phyloP scores from a whole-genome alignment of 306 rosid genomes.

The Glycyrrhiza uralensis region DNA sequence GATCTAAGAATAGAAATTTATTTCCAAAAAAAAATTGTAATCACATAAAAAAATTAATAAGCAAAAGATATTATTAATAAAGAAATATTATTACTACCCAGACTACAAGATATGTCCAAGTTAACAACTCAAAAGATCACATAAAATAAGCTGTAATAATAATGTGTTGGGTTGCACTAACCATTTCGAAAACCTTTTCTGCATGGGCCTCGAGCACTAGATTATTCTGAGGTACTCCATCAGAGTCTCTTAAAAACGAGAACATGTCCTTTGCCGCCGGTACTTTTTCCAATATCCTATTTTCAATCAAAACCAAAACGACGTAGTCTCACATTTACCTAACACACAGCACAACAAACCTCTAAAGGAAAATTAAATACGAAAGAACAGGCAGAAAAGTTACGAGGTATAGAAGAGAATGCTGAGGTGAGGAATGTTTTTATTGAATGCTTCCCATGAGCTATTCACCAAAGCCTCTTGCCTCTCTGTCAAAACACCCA shows the following conservation, averaged over 20 bases:
- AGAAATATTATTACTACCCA: too few relatives aligned
- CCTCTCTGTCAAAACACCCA: conserved; percentile 15
- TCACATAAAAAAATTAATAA: too few relatives aligned
- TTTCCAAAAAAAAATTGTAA: too few relatives aligned
- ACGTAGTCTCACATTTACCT: not conserved
- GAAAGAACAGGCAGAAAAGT: not conserved
- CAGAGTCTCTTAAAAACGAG: conserved; percentile 23
- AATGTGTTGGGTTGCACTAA: not conserved
- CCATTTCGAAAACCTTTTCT: conserved; percentile 33
- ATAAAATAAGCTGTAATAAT: too few relatives aligned
- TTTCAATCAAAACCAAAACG: not conserved
- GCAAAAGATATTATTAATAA: too few relatives aligned
- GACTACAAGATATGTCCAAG: too few relatives aligned
- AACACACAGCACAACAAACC: not conserved
- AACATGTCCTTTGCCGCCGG: conserved; percentile 28
- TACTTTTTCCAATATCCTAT: conserved; percentile 35
- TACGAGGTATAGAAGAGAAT: conserved; percentile 25
- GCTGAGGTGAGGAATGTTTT: conserved; percentile 26
- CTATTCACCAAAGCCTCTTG: conserved; percentile 32
- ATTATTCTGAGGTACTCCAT: conserved; percentile 28
- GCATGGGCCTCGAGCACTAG: conserved; percentile 26
- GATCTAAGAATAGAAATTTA: too few relatives aligned
- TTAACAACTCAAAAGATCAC: too few relatives aligned
- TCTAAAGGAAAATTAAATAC: not conserved
- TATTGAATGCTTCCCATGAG: conserved; percentile 22